Evolutionary conservation across 305 asterid genomes (phyloP).

Genomic region (Plantago coronopus): DNA sequence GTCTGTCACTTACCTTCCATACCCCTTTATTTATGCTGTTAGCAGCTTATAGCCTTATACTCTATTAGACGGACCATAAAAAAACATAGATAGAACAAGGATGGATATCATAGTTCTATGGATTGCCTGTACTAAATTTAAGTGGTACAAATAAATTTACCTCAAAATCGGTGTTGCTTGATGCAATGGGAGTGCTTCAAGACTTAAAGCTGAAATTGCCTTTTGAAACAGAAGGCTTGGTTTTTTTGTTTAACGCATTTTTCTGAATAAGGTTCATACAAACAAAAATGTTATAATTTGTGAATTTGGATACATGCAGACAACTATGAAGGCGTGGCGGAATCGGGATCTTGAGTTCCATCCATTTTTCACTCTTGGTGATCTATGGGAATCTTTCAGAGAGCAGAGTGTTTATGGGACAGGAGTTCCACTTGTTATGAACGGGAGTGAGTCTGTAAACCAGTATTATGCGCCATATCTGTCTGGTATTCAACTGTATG

Average conservation of each 20-base stretch:
- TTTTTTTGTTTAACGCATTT: background rate
- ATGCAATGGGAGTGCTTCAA: no score
- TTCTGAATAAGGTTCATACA: background rate
- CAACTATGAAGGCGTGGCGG: conserved; percentile 58
- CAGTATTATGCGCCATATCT: conserved; percentile 88
- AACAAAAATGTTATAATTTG: conserved; percentile 11
- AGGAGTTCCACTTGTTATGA: conserved; percentile 74
- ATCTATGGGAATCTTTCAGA: conserved; percentile 91
- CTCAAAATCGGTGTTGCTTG: no score
- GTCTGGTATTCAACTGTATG: conserved; percentile 81
- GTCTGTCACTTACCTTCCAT: no score
- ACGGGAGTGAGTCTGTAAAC: conserved; percentile 60
- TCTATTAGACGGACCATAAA: no score
- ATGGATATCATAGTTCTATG: no score
- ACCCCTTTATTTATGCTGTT: no score
- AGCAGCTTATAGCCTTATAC: no score
- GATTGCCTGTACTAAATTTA: no score
- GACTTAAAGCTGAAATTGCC: no score
- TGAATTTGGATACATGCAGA: conserved; percentile 45
- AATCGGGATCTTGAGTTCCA: conserved; percentile 47
- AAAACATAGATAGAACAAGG: no score
- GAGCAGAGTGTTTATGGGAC: conserved; percentile 98
- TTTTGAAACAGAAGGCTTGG: no score
- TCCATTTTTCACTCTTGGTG: conserved; percentile 75
- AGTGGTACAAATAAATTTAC: no score